Base-by-base conservation (phyloP, 371 early-diverging fungal genomes). In the Actinomucor elegans region DNA sequence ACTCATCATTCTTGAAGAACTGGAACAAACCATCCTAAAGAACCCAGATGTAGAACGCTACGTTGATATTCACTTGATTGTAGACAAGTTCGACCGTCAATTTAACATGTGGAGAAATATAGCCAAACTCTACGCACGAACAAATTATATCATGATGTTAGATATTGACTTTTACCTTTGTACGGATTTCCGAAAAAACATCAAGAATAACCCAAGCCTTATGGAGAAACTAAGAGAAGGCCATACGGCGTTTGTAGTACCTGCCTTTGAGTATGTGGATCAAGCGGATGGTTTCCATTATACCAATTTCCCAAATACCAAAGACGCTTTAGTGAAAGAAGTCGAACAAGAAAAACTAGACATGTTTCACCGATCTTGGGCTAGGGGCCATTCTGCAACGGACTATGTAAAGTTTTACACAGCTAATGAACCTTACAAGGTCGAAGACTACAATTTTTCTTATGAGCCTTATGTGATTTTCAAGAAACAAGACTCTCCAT, bases 101-200 rank as follows among this genome's bases (percentile, higher is more conserved):
- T 87, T 87, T 66, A 87, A 87, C 46, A 74, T 82, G 80, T 87
- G 87, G 87, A 71, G 87, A 23, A 87, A 87, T 37, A 73, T 81
- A 8, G 87, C 87, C 34, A 73, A 83, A 38, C 67, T 87, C 45
- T 87, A 84, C 69, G 78, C 86, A 3, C 78, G 84, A 6, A 79
- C 86, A 24, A 79, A 85, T 34, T 85, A 78, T 47, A 63, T 87
- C 31, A 79, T 86, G 83, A 83, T 82, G 85, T 65, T 87, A 17
- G 87, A 87, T 57, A 84, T 85, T 40, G 87, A 87, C 52, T 87
- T 87, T 48, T 75, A 81, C 45, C 64, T 84, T 15, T 85, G 87
- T 55, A 85, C 84, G 15, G 76, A 85, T 47, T 67, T 87, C 46
- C 68, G 83, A 38, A 52, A 62, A 5, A 59, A 59, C 1, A 65